Evolutionary conservation across 306 rosid species (phyloP).

Genomic region (Oemleria cerasiformis): DNA sequence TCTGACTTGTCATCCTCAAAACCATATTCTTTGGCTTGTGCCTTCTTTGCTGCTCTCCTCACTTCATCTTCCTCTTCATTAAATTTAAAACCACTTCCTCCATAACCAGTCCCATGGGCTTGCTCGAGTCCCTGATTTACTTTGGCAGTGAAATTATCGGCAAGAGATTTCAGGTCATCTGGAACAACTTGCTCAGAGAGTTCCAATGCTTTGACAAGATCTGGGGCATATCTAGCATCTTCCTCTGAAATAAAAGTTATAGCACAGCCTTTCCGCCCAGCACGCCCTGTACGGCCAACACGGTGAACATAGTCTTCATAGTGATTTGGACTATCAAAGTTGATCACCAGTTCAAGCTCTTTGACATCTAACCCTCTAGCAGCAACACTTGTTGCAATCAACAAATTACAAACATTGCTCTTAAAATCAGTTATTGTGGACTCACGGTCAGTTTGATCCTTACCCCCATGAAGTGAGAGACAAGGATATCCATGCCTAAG

Average conservation of each 20-base stretch:
- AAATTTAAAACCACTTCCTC: slow-evolving; percentile 96
- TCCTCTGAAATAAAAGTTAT: slow-evolving; percentile 88
- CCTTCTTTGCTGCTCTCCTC: slow-evolving; percentile 95
- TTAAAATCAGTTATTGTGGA: slow-evolving; percentile 89
- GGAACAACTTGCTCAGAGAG: slow-evolving; percentile 94
- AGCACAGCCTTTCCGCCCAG: slow-evolving; percentile 91
- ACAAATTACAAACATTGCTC: slow-evolving; percentile 79
- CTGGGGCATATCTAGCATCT: slow-evolving; percentile 87
- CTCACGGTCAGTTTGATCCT: slow-evolving; percentile 95
- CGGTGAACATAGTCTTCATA: slow-evolving; percentile 97
- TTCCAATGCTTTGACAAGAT: slow-evolving; percentile 83
- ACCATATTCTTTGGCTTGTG: slow-evolving; percentile 94
- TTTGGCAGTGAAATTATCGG: slow-evolving; percentile 69
- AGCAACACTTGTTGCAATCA: slow-evolving; percentile 89
- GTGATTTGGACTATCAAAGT: slow-evolving; percentile 90
- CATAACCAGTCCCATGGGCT: slow-evolving; percentile 94
- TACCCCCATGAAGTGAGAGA: slow-evolving; percentile 86
- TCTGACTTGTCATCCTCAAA: slow-evolving; percentile 96
- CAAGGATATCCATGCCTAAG: slow-evolving; percentile 80
- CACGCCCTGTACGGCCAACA: slow-evolving; percentile 94
- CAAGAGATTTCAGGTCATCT: slow-evolving; percentile 75
- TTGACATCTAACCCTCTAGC: slow-evolving; percentile 95
- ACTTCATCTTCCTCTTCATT: slow-evolving; percentile 96
- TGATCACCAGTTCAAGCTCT: slow-evolving; percentile 91
- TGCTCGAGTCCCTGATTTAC: slow-evolving; percentile 87